Conservation (phyloP, 1,284 basidiomycete species). For the Irpex rosettiformis region DNA sequence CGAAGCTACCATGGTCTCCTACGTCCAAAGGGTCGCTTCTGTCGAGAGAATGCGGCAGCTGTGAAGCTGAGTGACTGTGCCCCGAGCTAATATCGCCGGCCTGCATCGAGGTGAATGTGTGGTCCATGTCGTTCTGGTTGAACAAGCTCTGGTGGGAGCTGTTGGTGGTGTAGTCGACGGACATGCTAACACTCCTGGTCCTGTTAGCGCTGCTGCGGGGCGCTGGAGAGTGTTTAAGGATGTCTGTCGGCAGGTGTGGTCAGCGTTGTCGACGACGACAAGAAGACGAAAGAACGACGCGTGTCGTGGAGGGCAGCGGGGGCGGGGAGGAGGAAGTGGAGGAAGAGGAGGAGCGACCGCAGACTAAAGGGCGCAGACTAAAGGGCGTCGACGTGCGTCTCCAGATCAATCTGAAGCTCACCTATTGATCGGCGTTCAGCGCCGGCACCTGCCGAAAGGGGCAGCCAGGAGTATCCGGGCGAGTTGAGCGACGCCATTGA, state of each 20-base stretch:
- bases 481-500: slow-evolving; percentile 27
- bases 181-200: slow-evolving; percentile 35
- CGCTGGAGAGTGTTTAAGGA: slow-evolving; percentile 42
- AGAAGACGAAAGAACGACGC: slow-evolving; percentile 9
- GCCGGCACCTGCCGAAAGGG: slow-evolving; percentile 33
- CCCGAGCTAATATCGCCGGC: slow-evolving; percentile 22
- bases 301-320: slow-evolving; percentile 13
- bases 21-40: slow-evolving; percentile 29
- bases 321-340: slow-evolving; percentile 12
- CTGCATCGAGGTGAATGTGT: slow-evolving; percentile 25
- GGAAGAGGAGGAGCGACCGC: slow-evolving; percentile 12
- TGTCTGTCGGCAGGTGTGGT: slow-evolving; percentile 21
- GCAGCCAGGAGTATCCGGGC: slow-evolving; percentile 24
- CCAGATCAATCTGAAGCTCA: slow-evolving; percentile 29
- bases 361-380: slow-evolving; percentile 1
- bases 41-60: slow-evolving; percentile 30
- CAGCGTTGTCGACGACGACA: slow-evolving; percentile 9
- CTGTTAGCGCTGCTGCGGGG: slow-evolving; percentile 31
- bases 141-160: slow-evolving; percentile 45
- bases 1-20: slow-evolving; percentile 43
- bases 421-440: slow-evolving; percentile 52
- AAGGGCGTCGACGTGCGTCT: slow-evolving; percentile 4
- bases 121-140: slow-evolving; percentile 38
- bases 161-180: slow-evolving; percentile 52
- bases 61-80: slow-evolving; percentile 20